Evolutionary conservation across 2,329 filamentous ascomycete species (phyloP).

Genomic region (Sporothrix schenckii): DNA sequence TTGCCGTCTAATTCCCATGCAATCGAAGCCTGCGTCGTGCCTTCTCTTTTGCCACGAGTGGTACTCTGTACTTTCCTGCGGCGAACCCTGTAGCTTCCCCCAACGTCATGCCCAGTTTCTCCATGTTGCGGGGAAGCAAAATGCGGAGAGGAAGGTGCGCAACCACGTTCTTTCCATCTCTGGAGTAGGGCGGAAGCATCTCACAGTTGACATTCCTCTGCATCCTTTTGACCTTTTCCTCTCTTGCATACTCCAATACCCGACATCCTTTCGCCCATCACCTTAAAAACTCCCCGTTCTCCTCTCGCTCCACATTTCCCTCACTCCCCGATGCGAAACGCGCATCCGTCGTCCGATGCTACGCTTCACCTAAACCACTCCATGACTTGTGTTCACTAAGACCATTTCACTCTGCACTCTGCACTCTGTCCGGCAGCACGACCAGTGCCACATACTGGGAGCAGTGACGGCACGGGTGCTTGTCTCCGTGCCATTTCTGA

Average conservation of each 20-base stretch:
- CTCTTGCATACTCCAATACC: background rate
- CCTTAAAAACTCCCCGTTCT: conserved; percentile 15
- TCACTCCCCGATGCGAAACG: conserved; percentile 14
- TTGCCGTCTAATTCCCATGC: conserved; percentile 15
- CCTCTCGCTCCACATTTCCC: background rate
- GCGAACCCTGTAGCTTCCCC: background rate
- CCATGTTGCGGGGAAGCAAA: background rate
- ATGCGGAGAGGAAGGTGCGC: conserved; percentile 11
- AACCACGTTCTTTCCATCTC: background rate
- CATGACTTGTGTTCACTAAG: background rate
- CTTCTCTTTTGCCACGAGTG: background rate
- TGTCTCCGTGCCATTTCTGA: background rate
- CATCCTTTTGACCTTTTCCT: background rate
- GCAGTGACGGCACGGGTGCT: background rate
- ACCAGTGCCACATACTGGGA: too few species aligned
- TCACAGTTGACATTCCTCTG: background rate
- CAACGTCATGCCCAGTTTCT: background rate
- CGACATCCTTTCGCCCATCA: background rate
- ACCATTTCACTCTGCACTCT: background rate
- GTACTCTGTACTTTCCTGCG: background rate
- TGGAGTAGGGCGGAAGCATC: background rate
- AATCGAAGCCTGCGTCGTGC: background rate
- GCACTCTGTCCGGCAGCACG: too few species aligned
- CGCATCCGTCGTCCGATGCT: conserved; percentile 14
- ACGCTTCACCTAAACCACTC: background rate